Percentiles rank a stretch among this genome's conserved stretches.
These are phyloP conservation scores for Coemansia sp. DNA, from an alignment of 192 early-diverging fungal species.

Conservation along the genomic window DNA sequence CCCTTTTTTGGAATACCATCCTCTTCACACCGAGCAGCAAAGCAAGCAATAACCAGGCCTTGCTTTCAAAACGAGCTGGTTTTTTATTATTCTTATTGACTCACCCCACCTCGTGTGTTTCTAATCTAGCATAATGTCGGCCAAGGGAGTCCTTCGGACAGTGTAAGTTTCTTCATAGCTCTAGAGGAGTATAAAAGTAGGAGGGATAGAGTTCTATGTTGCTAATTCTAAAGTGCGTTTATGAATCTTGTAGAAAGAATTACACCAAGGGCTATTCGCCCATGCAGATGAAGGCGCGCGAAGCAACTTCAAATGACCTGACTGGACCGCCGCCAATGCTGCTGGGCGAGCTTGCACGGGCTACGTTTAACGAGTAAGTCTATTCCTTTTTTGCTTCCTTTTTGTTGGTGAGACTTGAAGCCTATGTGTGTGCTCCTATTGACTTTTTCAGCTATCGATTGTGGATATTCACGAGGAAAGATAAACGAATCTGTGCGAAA, in stretches of 20 bases:
- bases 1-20: not conserved
- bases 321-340: slow-evolving; percentile 71
- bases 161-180: too few species aligned
- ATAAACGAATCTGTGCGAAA: too few species aligned
- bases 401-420: not conserved
- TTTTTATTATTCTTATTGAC: not conserved
- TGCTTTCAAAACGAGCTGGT: not conserved
- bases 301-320: slow-evolving; percentile 78
- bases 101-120: not conserved
- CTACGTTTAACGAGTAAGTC: slow-evolving; percentile 82
- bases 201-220: too few species aligned
- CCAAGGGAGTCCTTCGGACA: slow-evolving; percentile 41
- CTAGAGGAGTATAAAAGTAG: too few species aligned
- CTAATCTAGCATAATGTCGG: slow-evolving; percentile 21
- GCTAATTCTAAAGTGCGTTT: too few species aligned
- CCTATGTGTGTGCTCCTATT: too few species aligned
- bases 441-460: too few species aligned
- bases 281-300: slow-evolving; percentile 87
- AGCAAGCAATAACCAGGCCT: not conserved
- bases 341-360: slow-evolving; percentile 85
- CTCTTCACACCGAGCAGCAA: not conserved
- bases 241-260: slow-evolving; percentile 81
- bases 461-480: too few species aligned
- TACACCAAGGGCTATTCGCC: slow-evolving; percentile 90
- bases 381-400: not conserved